Conservation (phyloP, 1,284 basidiomycete genomes). For the Cryptococcus jaspeensis region DNA sequence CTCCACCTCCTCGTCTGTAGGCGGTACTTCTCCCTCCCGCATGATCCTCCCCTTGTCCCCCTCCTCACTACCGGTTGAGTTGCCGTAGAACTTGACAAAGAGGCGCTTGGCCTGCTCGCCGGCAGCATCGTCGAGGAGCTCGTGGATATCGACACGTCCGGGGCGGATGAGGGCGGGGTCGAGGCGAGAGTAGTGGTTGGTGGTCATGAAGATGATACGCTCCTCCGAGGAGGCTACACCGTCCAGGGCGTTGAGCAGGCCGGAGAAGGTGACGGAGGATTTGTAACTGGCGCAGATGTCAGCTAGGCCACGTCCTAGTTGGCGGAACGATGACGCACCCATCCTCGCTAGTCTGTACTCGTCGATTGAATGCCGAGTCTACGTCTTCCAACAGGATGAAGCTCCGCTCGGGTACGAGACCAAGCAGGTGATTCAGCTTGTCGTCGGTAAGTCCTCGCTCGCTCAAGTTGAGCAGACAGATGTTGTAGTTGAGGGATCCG, state of each 20-base stretch:
- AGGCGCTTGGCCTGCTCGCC: conserved; percentile 75
- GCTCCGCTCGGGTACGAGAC: conserved; percentile 88
- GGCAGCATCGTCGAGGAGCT: conserved; percentile 83
- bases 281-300: conserved; percentile 63
- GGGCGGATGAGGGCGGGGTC: conserved; percentile 89
- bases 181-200: conserved; percentile 73
- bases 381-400: conserved; percentile 95
- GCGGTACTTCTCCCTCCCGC: conserved; percentile 47
- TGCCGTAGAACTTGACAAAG: conserved; percentile 78
- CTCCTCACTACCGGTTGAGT: conserved; percentile 2
- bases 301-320: not conserved
- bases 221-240: conserved; percentile 96
- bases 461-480: conserved; percentile 93
- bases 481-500: conserved; percentile 88
- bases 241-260: conserved; percentile 94
- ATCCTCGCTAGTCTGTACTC: conserved; percentile 82
- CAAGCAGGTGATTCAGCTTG: conserved; percentile 89
- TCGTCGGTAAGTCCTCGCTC: conserved; percentile 96
- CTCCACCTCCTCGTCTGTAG: conserved; percentile 57
- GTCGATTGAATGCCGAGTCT: conserved; percentile 94
- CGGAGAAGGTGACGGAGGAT: conserved; percentile 94
- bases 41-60: conserved; percentile 28
- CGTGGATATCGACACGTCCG: conserved; percentile 84
- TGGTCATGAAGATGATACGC: conserved; percentile 98
- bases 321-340: conserved; percentile 58